Evolutionary conservation across 257 asterid species (phyloP), one percentile per base, ranked within the genome.

Genomic region (Plantago elongata): DNA sequence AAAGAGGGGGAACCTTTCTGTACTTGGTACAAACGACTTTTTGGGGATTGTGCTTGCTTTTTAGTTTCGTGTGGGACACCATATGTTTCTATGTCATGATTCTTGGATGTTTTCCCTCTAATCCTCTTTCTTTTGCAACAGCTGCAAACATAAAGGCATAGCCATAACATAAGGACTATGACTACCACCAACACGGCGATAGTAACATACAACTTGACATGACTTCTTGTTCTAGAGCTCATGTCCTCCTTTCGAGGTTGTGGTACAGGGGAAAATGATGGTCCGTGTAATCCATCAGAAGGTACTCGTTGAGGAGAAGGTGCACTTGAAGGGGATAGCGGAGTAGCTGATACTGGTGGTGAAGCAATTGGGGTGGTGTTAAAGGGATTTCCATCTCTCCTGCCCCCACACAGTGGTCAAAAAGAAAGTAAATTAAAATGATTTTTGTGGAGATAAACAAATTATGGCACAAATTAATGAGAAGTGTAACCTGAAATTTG

Each of bases 371-470:
- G 22, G 12, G 90, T 84, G 27, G 95, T 92, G 80, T 92, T 92
- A 60, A 92, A 92, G 55, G 99, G 99, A 61, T 92, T 92, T 51
- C 97, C 97, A 46, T 66, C 77, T 72, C 83, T 77, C 72, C 99
- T 92, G 85, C 72, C 71, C 71, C 38, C 57, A 66, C 50, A 50
- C 75, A 56, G 37, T 18, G 60, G 2, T 1, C 27, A 22, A 68
- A 40, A 38, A 57, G 38, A 43, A 64, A 54, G 13, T 46, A 14
- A 45, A 52, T 42, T n/a, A 38, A 30, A 56, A 45, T 45, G 45
- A 29, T 17, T 7, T 56, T 4, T 9, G 5, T 30, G 13, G 46
- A 17, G 12, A 9, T 9, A 11, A n/a, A n/a, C 1, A n/a, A 49
- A 3, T 3, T 58, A 49, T 9, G 63, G 13, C 34, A 60, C 17